Evolutionary conservation across 164 flowering plant genomes (phyloP).

Genomic region (Hamamelis virginiana): DNA sequence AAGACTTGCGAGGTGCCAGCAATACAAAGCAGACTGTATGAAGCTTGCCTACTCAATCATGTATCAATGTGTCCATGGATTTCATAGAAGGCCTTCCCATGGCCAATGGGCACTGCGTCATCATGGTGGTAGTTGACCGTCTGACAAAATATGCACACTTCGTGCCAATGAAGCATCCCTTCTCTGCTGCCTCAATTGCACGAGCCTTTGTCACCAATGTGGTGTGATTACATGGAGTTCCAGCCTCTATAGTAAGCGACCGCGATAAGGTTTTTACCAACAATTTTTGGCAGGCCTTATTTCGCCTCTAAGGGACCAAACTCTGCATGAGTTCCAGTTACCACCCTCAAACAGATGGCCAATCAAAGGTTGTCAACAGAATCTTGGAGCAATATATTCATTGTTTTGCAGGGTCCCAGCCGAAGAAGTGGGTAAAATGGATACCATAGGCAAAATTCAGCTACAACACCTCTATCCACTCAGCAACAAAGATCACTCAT

Average conservation of each 20-base stretch:
- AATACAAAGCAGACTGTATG: background rate
- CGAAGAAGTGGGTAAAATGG: background rate
- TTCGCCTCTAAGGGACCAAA: background rate
- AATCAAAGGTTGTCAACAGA: background rate
- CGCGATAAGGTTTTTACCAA: background rate
- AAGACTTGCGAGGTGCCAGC: background rate
- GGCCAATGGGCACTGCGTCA: background rate
- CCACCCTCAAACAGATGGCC: conserved; percentile 1
- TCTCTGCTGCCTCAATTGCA: background rate
- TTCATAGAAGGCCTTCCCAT: background rate
- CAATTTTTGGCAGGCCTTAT: background rate
- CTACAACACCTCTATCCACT: background rate
- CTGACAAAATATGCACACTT: background rate
- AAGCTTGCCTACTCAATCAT: background rate
- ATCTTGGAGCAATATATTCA: background rate
- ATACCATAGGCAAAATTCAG: background rate
- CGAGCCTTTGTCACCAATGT: background rate
- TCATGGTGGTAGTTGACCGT: background rate
- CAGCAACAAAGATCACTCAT: background rate
- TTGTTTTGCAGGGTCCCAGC: background rate
- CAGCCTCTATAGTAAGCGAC: background rate
- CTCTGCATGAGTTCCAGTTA: background rate
- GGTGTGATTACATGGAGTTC: background rate
- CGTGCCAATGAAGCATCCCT: background rate
- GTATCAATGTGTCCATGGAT: background rate